Conservation (phyloP, 176 grass and related monocot species). For the Ampelocalamus luodianensis region DNA sequence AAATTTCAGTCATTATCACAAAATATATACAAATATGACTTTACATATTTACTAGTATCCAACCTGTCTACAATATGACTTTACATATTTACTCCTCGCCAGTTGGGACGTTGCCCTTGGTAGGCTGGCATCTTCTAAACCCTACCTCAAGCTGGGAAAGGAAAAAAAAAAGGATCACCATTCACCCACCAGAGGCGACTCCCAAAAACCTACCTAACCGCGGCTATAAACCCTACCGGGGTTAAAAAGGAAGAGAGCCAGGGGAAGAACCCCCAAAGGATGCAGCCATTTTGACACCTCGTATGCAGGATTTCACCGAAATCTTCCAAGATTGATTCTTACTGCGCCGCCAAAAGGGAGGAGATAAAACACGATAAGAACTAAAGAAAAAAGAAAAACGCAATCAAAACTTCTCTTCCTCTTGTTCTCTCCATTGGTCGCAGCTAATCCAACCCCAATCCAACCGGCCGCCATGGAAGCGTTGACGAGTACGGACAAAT, state of each 20-base stretch:
- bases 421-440: constrained; percentile 38
- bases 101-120: too few species aligned
- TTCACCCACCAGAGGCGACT: constrained; percentile 19
- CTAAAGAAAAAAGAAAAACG: constrained; percentile 48
- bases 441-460: constrained; percentile 11
- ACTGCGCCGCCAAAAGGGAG: constrained; percentile 31
- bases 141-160: too few species aligned
- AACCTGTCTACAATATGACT: too few species aligned
- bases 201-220: constrained; percentile 36
- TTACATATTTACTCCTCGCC: too few species aligned
- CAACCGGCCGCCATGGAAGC: constrained; percentile 55
- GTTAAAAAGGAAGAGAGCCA: constrained; percentile 36
- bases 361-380: constrained; percentile 44
- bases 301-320: constrained; percentile 53
- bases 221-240: constrained; percentile 29
- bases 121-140: too few species aligned
- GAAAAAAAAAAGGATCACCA: neutral
- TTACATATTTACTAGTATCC: too few species aligned
- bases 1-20: too few species aligned
- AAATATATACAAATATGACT: too few species aligned
- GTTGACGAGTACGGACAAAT: constrained; percentile 55
- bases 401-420: constrained; percentile 30
- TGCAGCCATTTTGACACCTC: constrained; percentile 22
- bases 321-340: constrained; percentile 42
- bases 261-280: constrained; percentile 33